These are phyloP conservation scores for Viola pubescens DNA, from an alignment of 441 rosid genomes.

Conservation along the genomic window DNA sequence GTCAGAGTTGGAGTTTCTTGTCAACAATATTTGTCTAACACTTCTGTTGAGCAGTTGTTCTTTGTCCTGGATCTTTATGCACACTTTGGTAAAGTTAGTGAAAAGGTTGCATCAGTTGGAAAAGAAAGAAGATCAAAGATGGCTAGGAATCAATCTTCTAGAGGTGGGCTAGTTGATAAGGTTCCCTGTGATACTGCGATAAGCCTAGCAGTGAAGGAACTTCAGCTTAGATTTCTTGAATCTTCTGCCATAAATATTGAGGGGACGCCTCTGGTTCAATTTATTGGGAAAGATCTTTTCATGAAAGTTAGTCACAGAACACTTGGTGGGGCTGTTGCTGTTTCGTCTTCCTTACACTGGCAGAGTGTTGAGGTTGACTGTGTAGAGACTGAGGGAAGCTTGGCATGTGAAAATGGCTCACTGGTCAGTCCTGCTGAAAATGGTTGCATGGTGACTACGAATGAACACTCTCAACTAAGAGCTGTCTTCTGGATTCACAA, in stretches of 20 bases:
- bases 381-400: conserved; percentile 57
- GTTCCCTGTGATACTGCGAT: conserved; percentile 96
- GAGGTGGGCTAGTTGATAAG: conserved; percentile 66
- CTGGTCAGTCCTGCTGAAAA: conserved; percentile 24
- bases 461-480: conserved; percentile 51
- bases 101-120: conserved; percentile 60
- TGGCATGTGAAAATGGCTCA: conserved; percentile 30
- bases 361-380: conserved; percentile 76
- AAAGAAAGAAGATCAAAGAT: conserved; percentile 44
- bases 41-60: conserved; percentile 95
- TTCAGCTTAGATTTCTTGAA: conserved; percentile 82
- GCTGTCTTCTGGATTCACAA: conserved; percentile 90
- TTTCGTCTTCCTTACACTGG: conserved; percentile 75
- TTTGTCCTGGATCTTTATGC: conserved; percentile 85
- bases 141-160: conserved; percentile 27
- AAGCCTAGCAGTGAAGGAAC: conserved; percentile 55
- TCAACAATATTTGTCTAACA: conserved; percentile 70
- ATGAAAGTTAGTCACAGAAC: conserved; percentile 87
- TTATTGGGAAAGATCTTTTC: conserved; percentile 66
- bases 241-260: conserved; percentile 47
- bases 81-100: conserved; percentile 70
- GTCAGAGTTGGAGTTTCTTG: conserved; percentile 86
- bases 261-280: conserved; percentile 83
- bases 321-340: conserved; percentile 94
- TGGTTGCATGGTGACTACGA: conserved; percentile 31